Evolutionary conservation across 2,329 filamentous ascomycete genomes (phyloP).

Genomic region (Pseudogymnoascus pannorum): DNA sequence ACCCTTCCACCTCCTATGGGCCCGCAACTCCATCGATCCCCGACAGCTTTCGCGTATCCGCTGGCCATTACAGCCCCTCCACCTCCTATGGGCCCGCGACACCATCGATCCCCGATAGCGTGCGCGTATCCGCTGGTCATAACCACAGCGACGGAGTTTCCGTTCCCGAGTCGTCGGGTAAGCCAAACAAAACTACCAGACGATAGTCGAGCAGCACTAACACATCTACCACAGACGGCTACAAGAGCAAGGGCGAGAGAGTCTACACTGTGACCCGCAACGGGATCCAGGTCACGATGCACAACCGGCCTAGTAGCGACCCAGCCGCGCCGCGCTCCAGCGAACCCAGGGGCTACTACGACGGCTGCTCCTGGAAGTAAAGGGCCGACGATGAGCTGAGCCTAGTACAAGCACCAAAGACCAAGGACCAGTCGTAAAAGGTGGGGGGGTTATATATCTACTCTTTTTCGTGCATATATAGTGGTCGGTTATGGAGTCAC

Average conservation of each 20-base stretch:
- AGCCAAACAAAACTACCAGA: neutral
- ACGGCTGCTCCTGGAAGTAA: neutral
- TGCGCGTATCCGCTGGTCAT: neutral
- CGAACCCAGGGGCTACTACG: neutral
- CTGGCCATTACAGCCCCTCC: too few relatives aligned
- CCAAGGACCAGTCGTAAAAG: too few relatives aligned
- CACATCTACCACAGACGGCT: neutral
- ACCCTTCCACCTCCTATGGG: too few relatives aligned
- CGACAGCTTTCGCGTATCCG: too few relatives aligned
- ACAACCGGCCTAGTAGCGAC: neutral
- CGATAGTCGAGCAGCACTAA: neutral
- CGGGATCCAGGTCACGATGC: conserved; percentile 1
- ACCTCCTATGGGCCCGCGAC: neutral
- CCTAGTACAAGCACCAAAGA: too few relatives aligned
- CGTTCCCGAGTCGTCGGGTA: neutral
- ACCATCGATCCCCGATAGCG: neutral
- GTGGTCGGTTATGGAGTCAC: too few relatives aligned
- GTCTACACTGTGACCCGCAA: conserved; percentile 6
- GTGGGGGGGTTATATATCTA: too few relatives aligned
- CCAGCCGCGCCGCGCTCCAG: neutral
- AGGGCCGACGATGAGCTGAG: neutral
- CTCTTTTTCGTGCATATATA: too few relatives aligned
- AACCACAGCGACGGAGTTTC: neutral
- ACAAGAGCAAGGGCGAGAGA: neutral
- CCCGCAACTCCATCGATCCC: too few relatives aligned